A percentile compares a stretch with the other conserved stretches of the same genome.
phyloP scores from a whole-genome alignment of 352 stramenopile species.

The Hyaloperonospora arabidopsidis region DNA sequence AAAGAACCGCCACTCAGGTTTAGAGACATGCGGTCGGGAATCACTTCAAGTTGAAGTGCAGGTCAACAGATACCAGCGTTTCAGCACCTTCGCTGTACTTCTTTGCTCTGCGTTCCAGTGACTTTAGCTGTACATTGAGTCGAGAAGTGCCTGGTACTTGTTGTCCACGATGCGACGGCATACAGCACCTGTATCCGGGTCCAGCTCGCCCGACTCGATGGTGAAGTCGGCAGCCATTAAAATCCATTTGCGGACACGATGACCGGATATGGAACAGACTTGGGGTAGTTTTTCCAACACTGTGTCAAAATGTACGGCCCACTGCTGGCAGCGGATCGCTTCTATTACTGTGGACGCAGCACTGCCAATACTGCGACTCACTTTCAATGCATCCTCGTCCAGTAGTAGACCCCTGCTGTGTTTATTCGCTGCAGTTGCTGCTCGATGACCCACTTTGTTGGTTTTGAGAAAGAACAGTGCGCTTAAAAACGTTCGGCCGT shows the following conservation, averaged over 20 bases:
- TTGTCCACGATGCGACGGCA: conserved; percentile 51
- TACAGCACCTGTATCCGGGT: conserved; percentile 54
- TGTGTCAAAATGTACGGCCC: conserved; percentile 68
- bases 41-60: too few species aligned
- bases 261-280: conserved; percentile 46
- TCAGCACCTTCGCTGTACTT: too few species aligned
- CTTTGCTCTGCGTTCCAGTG: too few species aligned
- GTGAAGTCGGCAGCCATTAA: conserved; percentile 62
- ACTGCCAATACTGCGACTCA: conserved; percentile 32
- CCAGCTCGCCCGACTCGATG: conserved; percentile 61
- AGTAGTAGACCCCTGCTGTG: conserved; percentile 21
- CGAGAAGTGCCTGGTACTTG: conserved; percentile 68
- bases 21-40: too few species aligned
- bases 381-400: conserved; percentile 41
- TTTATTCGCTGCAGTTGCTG: conserved; percentile 10
- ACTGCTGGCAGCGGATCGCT: conserved; percentile 59
- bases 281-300: conserved; percentile 44
- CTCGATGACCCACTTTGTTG: conserved; percentile 8
- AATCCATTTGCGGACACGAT: conserved; percentile 73
- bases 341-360: conserved; percentile 45
- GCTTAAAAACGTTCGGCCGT: conserved; percentile 61
- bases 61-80: too few species aligned
- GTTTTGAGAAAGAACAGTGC: conserved; percentile 78
- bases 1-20: too few species aligned
- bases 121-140: conserved; percentile 62